phyloP scores from a whole-genome alignment of 1,284 basidiomycete species.

The Rhizoctonia solani region DNA sequence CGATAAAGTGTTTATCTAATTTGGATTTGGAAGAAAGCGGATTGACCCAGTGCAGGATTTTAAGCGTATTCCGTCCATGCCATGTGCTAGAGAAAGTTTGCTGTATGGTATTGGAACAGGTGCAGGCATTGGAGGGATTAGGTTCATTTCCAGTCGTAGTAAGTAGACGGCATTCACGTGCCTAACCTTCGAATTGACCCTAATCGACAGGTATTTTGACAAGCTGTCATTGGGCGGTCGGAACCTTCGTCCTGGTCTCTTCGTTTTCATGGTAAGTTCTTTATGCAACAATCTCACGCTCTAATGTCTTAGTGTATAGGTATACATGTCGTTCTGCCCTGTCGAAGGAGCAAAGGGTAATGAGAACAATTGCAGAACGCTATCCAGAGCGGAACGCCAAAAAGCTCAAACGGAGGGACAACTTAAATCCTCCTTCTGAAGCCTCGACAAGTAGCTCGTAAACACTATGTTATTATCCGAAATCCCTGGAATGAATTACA shows the following conservation, averaged over 20 bases:
- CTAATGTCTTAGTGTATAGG: slow-evolving; percentile 48
- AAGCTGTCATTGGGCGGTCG: slow-evolving; percentile 59
- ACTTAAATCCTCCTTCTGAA: not conserved
- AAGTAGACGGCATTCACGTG: not conserved
- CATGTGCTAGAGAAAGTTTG: slow-evolving; percentile 61
- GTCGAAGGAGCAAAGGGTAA: slow-evolving; percentile 57
- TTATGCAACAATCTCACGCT: not conserved
- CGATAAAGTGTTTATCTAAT: not conserved
- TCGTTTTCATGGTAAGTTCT: slow-evolving; percentile 55
- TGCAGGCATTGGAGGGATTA: slow-evolving; percentile 59
- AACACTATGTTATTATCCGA: not conserved
- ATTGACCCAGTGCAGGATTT: slow-evolving; percentile 54
- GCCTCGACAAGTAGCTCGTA: not conserved
- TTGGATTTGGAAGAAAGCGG: slow-evolving; percentile 51
- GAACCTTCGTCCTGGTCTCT: slow-evolving; percentile 57
- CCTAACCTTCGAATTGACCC: not conserved
- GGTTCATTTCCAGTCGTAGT: slow-evolving; percentile 48
- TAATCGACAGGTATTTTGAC: slow-evolving; percentile 49
- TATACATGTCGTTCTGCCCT: slow-evolving; percentile 63
- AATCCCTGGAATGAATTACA: not conserved
- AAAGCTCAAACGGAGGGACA: slow-evolving; percentile 24
- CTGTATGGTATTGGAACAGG: slow-evolving; percentile 60
- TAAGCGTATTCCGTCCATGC: slow-evolving; percentile 58
- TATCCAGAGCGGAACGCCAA: slow-evolving; percentile 38
- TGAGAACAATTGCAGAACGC: slow-evolving; percentile 62